Evolutionary conservation across 805 yeast species (phyloP), one percentile per base, ranked within the genome.

Genomic region (Saturnispora dispora): DNA sequence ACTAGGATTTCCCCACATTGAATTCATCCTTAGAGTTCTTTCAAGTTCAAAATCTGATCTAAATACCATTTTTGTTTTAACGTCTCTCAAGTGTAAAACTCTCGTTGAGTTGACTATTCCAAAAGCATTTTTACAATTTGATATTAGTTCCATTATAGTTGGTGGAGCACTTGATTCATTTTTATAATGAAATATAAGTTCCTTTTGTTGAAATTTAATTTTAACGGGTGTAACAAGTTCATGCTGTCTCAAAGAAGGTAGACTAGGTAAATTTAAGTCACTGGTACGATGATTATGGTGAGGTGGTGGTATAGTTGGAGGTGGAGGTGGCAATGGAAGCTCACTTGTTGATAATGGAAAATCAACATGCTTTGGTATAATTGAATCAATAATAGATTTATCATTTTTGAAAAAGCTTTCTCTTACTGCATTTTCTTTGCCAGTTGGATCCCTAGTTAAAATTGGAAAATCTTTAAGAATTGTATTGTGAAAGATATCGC

Each of bases 61-160:
- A 15, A 79, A 53, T 9, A 71, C 57, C 4, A 57, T 52, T 50
- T 62, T 57, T 32, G 65, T 60, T 33, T 59, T 62, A 25, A 57
- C 47, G 58, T 73, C 63, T 52, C 67, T 60, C 10, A 75, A 61
- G 30, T 69, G 66, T 20, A 75, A 58, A 11, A 68, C 64, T 43
- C 67, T 55, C 23, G 63, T 61, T 20, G 63, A 58, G 50, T 65
- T 66, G 15, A 71, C 67, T 32, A 82, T 76, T n/a, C 77, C 75
- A 64, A 90, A 90, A 23, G 90, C 85, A 47, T 75, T 71, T 50
- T 79, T 79, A 15, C 88, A 88, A 62, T 88, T 89, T 52, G 85
- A 86, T 11, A 88, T 59, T n/a, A 90, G 67, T 65, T 90, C 98
- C 28, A 75, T 60, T 39, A 82, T 69, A 0, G 93, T 83, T 2